Conservation (phyloP, 1,284 basidiomycete genomes). For the Trametes polyzona region DNA sequence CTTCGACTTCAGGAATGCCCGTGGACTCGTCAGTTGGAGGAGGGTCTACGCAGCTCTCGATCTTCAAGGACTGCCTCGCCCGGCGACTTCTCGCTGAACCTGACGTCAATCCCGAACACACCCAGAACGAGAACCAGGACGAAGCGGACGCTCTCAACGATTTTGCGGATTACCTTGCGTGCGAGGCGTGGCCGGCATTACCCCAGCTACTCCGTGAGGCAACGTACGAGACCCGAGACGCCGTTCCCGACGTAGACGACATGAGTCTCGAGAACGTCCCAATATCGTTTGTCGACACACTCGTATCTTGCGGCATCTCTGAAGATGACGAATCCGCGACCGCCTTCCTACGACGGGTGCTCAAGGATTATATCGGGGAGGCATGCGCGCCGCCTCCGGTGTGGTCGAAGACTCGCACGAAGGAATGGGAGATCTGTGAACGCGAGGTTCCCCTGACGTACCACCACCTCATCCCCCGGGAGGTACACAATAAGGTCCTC, state of each 20-base stretch:
- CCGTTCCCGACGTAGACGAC: slow-evolving; percentile 39
- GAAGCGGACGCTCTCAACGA: slow-evolving; percentile 48
- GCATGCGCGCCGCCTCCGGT: slow-evolving; percentile 47
- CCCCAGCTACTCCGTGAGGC: slow-evolving; percentile 40
- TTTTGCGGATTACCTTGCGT: slow-evolving; percentile 52
- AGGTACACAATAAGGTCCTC: slow-evolving; percentile 51
- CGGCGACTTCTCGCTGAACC: slow-evolving; percentile 42
- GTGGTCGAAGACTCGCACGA: slow-evolving; percentile 54
- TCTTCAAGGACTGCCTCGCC: slow-evolving; percentile 53
- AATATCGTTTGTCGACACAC: slow-evolving; percentile 47
- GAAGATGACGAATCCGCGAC: slow-evolving; percentile 39
- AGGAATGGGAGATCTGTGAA: slow-evolving; percentile 60
- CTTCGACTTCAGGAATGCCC: background rate
- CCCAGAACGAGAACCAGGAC: slow-evolving; percentile 6
- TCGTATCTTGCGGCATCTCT: slow-evolving; percentile 50
- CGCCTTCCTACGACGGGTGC: slow-evolving; percentile 43
- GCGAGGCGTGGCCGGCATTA: slow-evolving; percentile 50
- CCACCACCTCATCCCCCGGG: slow-evolving; percentile 61
- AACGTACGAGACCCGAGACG: slow-evolving; percentile 40
- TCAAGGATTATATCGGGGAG: slow-evolving; percentile 47
- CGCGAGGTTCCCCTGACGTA: slow-evolving; percentile 58
- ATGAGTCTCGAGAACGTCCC: slow-evolving; percentile 41
- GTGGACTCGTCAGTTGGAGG: background rate
- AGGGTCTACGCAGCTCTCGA: slow-evolving; percentile 27
- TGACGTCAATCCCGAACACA: slow-evolving; percentile 21